These are phyloP conservation scores for Lachancea sp. DNA, from an alignment of 805 yeast species.

Conservation along the genomic window DNA sequence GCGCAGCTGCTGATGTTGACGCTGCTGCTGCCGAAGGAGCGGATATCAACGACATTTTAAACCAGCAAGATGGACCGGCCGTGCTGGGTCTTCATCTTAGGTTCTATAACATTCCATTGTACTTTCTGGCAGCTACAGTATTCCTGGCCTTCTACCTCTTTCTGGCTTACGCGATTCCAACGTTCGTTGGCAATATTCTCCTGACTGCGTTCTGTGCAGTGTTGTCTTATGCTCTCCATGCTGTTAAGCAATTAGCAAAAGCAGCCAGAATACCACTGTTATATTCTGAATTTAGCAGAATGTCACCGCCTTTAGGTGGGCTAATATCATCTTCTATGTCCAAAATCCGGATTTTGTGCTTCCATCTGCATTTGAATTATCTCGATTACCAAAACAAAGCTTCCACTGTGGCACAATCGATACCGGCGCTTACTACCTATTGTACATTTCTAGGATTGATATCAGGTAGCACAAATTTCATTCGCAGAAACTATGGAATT, in stretches of 20 bases:
- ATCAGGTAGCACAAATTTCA: slow-evolving; percentile 22
- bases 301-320: background rate
- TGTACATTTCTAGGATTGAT: slow-evolving; percentile 20
- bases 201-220: slow-evolving; percentile 16
- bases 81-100: slow-evolving; percentile 26
- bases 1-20: slow-evolving; percentile 1
- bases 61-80: slow-evolving; percentile 20
- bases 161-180: slow-evolving; percentile 43
- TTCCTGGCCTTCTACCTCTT: slow-evolving; percentile 35
- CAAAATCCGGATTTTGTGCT: background rate
- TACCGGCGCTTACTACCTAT: slow-evolving; percentile 29
- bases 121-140: slow-evolving; percentile 26
- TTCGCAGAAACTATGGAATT: slow-evolving; percentile 25
- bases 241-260: slow-evolving; percentile 11
- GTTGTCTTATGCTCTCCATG: slow-evolving; percentile 12
- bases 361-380: slow-evolving; percentile 1
- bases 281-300: background rate
- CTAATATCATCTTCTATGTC: background rate
- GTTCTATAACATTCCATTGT: slow-evolving; percentile 19
- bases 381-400: slow-evolving; percentile 10
- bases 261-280: slow-evolving; percentile 1
- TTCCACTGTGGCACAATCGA: slow-evolving; percentile 22
- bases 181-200: slow-evolving; percentile 37
- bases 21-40: slow-evolving; percentile 10
- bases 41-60: slow-evolving; percentile 10